A percentile compares a stretch with the other conserved stretches of the same genome.
Evolutionary conservation across 352 stramenopile species (phyloP).

Genomic region (Globisporangium alternatum): DNA sequence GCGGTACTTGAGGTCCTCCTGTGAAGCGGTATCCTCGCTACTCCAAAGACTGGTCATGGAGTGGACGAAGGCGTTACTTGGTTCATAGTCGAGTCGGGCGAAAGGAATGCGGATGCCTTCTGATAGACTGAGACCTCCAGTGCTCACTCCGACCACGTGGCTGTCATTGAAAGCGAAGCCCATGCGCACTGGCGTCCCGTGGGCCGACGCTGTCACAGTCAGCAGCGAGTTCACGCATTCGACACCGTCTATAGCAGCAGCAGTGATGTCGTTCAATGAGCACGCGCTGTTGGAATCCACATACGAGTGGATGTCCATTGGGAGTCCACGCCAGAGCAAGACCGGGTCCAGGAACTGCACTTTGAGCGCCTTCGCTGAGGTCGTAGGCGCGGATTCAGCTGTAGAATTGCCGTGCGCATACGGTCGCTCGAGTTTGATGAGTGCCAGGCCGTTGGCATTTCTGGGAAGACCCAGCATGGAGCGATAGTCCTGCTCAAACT

Average conservation of each 20-base stretch:
- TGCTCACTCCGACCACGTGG: not conserved
- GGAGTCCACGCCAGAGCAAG: constrained; percentile 5
- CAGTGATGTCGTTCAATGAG: no score
- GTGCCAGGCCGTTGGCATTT: not conserved
- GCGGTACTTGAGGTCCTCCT: not conserved
- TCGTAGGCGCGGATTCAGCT: not conserved
- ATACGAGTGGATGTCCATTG: not conserved
- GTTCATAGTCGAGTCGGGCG: not conserved
- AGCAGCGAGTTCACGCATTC: constrained; percentile 3
- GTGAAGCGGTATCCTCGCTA: no score
- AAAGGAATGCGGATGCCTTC: not conserved
- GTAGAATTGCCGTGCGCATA: not conserved
- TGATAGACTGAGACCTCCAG: not conserved
- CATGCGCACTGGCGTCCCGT: constrained; percentile 1
- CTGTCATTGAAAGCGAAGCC: not conserved
- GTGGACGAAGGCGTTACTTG: not conserved
- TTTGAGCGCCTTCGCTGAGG: not conserved
- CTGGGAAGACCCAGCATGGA: not conserved
- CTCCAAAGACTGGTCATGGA: not conserved
- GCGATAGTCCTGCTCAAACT: not conserved
- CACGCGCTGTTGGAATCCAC: not conserved
- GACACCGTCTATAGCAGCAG: not conserved
- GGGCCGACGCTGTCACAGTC: not conserved
- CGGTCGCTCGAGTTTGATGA: not conserved
- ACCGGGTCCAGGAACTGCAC: constrained; percentile 5